phyloP scores from a whole-genome alignment of 371 early-diverging fungal genomes.

The Zychaea mexicana region DNA sequence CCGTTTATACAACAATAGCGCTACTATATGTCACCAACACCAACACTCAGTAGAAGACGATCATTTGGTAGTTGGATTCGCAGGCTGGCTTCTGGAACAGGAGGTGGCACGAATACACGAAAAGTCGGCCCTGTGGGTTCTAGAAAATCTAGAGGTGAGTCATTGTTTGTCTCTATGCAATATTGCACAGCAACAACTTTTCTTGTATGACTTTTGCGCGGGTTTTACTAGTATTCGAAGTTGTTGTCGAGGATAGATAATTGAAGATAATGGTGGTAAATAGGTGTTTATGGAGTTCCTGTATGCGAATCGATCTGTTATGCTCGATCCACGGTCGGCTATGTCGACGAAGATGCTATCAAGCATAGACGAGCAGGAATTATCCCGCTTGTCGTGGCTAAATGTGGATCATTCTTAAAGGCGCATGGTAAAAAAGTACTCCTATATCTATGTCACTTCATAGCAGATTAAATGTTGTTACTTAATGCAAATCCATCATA shows the following conservation, averaged over 20 bases:
- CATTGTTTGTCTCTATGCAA: not conserved
- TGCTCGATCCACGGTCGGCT: conserved; percentile 26
- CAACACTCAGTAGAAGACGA: not conserved
- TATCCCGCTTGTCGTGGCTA: conserved; percentile 50
- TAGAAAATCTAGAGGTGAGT: not conserved
- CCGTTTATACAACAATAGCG: too few relatives aligned
- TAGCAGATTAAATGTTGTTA: not conserved
- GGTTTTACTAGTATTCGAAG: too few relatives aligned
- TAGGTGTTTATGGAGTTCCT: conserved; percentile 27
- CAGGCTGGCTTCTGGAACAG: not conserved
- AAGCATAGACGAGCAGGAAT: conserved; percentile 28
- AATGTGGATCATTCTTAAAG: conserved; percentile 49
- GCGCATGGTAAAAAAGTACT: conserved; percentile 41
- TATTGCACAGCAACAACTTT: not conserved
- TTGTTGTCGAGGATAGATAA: not conserved
- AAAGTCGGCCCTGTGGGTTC: not conserved
- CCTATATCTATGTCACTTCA: too few relatives aligned
- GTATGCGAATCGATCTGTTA: conserved; percentile 24
- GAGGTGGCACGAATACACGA: not conserved
- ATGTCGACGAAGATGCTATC: conserved; percentile 23
- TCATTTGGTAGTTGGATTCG: not conserved
- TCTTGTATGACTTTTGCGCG: too few relatives aligned
- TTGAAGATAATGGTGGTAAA: not conserved
- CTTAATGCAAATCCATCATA: not conserved
- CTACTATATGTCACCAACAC: not conserved